These are phyloP conservation scores for Pseudoturritis turrita DNA, from an alignment of 345 rosid genomes.

Conservation along the genomic window DNA sequence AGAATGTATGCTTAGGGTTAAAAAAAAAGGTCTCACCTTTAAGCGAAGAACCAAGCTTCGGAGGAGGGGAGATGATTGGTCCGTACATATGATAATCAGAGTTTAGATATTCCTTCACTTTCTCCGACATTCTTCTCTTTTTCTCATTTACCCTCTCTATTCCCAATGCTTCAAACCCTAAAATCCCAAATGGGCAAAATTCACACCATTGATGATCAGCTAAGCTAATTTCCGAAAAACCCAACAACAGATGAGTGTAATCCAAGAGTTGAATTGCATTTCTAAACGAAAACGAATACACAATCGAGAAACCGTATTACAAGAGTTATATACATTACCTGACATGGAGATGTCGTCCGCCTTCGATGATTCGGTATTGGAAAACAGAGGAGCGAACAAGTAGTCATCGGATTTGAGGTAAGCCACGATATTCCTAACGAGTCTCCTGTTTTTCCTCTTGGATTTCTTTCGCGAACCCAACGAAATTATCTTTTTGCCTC, in stretches of 20 bases:
- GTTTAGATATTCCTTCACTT: constrained; percentile 40
- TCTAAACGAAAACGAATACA: background rate
- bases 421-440: constrained; percentile 20
- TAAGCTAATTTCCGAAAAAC: background rate
- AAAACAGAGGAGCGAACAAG: constrained; percentile 48
- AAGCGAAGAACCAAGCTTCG: constrained; percentile 7
- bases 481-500: background rate
- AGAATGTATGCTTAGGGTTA: background rate
- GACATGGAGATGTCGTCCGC: background rate
- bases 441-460: constrained; percentile 28
- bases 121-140: constrained; percentile 28
- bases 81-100: constrained; percentile 46
- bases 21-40: constrained; percentile 16
- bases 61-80: constrained; percentile 25
- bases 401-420: constrained; percentile 44
- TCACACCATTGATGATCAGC: background rate
- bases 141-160: constrained; percentile 17
- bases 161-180: constrained; percentile 13
- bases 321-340: constrained; percentile 3
- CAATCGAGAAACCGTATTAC: background rate
- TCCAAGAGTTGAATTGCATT: background rate
- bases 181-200: background rate
- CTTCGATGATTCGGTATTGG: constrained; percentile 5
- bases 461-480: constrained; percentile 14
- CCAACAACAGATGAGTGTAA: background rate